Evolutionary conservation across 75 land plant species (phyloP).

Genomic region (Cunninghamia lanceolata): DNA sequence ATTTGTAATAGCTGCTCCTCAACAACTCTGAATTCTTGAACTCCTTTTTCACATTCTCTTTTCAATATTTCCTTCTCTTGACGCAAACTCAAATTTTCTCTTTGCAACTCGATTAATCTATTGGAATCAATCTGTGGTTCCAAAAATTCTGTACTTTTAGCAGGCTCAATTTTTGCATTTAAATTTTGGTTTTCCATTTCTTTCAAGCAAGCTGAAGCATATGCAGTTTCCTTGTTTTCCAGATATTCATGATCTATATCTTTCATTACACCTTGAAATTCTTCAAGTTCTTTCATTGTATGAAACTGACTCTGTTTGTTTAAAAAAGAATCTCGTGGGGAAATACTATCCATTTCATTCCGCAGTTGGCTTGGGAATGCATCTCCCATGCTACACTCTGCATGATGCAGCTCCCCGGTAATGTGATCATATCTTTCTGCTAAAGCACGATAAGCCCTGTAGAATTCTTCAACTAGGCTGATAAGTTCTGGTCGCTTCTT

Average conservation of each 20-base stretch:
- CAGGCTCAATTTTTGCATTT: neutral
- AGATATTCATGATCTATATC: neutral
- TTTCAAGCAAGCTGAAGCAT: neutral
- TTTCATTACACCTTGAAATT: neutral
- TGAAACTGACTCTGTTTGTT: neutral
- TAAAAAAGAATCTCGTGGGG: slow-evolving; percentile 6
- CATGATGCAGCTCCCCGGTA: slow-evolving; percentile 34
- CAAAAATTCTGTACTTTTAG: neutral
- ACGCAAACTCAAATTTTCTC: neutral
- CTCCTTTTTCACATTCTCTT: slow-evolving; percentile 1
- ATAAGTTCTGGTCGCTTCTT: slow-evolving; percentile 43
- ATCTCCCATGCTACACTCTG: slow-evolving; percentile 36
- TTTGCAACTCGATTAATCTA: neutral
- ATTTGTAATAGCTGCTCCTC: slow-evolving; percentile 6
- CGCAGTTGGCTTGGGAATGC: slow-evolving; percentile 54
- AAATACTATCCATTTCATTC: slow-evolving; percentile 22
- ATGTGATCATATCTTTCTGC: slow-evolving; percentile 46
- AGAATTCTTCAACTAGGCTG: slow-evolving; percentile 37
- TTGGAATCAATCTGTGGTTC: neutral
- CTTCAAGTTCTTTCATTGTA: slow-evolving; percentile 6
- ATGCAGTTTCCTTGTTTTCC: neutral
- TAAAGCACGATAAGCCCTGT: slow-evolving; percentile 34
- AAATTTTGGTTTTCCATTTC: slow-evolving; percentile 1
- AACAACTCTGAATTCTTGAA: neutral
- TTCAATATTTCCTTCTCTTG: neutral